These are phyloP conservation scores for Metschnikowia lunata DNA, from an alignment of 805 yeast genomes.

Conservation along the genomic window DNA sequence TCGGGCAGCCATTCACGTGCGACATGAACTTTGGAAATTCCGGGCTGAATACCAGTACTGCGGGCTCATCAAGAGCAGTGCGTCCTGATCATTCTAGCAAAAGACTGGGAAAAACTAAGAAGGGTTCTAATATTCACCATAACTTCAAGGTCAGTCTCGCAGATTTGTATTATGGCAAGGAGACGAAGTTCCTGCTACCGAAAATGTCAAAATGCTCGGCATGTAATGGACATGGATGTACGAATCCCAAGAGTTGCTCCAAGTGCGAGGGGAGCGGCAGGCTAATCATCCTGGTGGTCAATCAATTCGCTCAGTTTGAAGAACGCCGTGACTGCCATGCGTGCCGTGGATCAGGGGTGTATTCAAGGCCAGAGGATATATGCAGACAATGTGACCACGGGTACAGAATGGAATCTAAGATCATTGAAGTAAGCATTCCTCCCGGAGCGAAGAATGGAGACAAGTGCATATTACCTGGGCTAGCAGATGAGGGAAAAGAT, in stretches of 20 bases:
- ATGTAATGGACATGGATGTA: constrained; percentile 54
- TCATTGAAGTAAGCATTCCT: constrained; percentile 48
- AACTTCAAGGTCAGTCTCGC: constrained; percentile 47
- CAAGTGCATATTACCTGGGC: constrained; percentile 48
- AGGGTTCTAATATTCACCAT: constrained; percentile 48
- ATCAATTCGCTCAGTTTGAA: constrained; percentile 37
- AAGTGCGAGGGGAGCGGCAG: constrained; percentile 43
- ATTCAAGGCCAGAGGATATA: constrained; percentile 18
- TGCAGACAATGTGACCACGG: constrained; percentile 33
- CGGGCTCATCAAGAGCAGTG: constrained; percentile 4
- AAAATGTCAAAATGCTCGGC: constrained; percentile 44
- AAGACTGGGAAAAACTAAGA: constrained; percentile 1
- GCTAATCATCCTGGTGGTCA: constrained; percentile 43
- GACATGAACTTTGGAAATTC: constrained; percentile 2
- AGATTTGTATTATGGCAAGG: constrained; percentile 58
- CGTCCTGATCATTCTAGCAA: constrained; percentile 9
- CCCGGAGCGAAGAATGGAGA: constrained; percentile 56
- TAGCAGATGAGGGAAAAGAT: constrained; percentile 60
- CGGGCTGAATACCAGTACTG: neutral
- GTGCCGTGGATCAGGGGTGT: constrained; percentile 36
- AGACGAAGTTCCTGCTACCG: constrained; percentile 49
- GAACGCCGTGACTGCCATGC: constrained; percentile 29
- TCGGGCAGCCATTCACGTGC: constrained; percentile 3
- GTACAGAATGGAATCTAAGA: constrained; percentile 43
- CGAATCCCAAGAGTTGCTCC: constrained; percentile 32